These are phyloP conservation scores for Carex cristatella DNA, from an alignment of 176 grass and related monocot species.

Conservation along the genomic window DNA sequence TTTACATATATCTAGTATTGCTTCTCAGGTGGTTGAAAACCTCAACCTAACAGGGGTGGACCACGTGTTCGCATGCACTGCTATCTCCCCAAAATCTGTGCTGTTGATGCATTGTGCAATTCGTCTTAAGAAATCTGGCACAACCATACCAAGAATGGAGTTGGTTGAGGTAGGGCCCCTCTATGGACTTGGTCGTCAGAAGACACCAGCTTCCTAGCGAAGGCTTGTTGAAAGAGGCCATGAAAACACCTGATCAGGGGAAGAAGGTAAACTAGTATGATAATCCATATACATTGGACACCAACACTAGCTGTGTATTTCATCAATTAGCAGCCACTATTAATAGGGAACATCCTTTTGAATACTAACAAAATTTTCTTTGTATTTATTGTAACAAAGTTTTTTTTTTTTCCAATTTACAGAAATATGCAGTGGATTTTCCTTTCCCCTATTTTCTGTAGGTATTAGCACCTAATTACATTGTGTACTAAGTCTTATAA, in stretches of 20 bases:
- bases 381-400: no score
- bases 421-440: no score
- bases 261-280: constrained; percentile 22
- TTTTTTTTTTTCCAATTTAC: no score
- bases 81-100: constrained; percentile 61
- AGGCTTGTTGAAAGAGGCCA: constrained; percentile 74
- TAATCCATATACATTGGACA: neutral
- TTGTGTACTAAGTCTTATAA: neutral
- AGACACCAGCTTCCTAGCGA: constrained; percentile 55
- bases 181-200: constrained; percentile 73
- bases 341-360: no score
- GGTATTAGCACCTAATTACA: neutral
- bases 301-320: neutral
- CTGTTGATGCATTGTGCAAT: constrained; percentile 78
- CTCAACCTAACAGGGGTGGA: constrained; percentile 76
- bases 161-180: constrained; percentile 92
- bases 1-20: neutral
- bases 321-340: neutral
- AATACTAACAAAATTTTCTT: no score
- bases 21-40: constrained; percentile 80
- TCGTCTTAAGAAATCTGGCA: constrained; percentile 72
- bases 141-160: constrained; percentile 80
- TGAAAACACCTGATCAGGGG: constrained; percentile 49
- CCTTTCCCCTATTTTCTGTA: no score
- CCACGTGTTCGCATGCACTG: constrained; percentile 70